Base-by-base conservation (phyloP, 768 basidiomycete species). In the Trametes gibbosa region DNA sequence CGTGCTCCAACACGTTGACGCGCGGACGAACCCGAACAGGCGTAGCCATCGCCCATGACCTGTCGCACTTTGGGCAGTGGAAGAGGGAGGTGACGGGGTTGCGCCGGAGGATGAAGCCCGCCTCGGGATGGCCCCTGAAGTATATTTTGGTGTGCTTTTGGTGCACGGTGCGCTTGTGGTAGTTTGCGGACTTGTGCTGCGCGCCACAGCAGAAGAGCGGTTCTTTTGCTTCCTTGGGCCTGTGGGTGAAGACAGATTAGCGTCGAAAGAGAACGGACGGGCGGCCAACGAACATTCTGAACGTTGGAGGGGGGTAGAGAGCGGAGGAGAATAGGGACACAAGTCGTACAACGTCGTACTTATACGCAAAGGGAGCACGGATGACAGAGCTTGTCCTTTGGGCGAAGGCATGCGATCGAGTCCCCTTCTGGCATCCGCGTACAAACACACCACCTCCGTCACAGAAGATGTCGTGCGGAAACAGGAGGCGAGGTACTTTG, bases 21-120 rank as follows among this genome's bases (percentile, higher is more conserved):
- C 42, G 43, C 35, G 35, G 5, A 58, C 57, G 51, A 42, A 58
- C 57, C 50, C 57, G 57, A 37, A 58, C 39, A 3, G 50, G 50
- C 3, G 43, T 52, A 9, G 57, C 50, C 50, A 58, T 51, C n/a
- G 57, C 50, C 50, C 50, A 58, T 14, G 43, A 52, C 23, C 37
- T 52, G 42, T 51, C 43, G 49, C 59, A 61, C 24, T 61, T 48
- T 19, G 54, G 54, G 35, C 59, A 61, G 59, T 61, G 59, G 49
- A 61, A 61, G 49, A 34, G 43, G n/a, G 54, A 50, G 12, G 59
- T 51, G 27, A 47, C 39, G 4, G 59, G 24, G 43, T 61, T 52
- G 43, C 59, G 59, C 2, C 25, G 25, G 17, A 61, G 34, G 24
- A 51, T 32, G 24, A 61, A 46, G 25, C 40, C 40, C 2, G 41